phyloP scores from a whole-genome alignment of 495 filamentous ascomycete species.

The Daldinia decipiens region DNA sequence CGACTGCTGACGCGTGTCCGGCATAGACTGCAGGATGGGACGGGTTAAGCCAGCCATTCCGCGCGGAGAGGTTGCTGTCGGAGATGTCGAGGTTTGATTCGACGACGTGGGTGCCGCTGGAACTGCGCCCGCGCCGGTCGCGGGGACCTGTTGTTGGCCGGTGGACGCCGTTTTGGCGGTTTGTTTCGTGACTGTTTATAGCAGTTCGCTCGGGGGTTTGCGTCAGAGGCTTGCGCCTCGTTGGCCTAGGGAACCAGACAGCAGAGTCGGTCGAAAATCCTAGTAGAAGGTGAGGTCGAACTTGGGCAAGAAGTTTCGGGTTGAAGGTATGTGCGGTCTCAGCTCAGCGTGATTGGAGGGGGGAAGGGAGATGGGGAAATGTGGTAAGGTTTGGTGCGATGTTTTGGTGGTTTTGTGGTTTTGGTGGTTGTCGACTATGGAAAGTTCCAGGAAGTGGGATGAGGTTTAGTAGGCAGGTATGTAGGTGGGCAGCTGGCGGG shows the following conservation, averaged over 20 bases:
- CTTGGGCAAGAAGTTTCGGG: not conserved
- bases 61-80: constrained; percentile 41
- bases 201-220: constrained; percentile 19
- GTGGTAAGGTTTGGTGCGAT: constrained; percentile 16
- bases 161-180: constrained; percentile 55
- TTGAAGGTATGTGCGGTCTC: constrained; percentile 12
- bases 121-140: constrained; percentile 35
- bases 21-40: constrained; percentile 80
- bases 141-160: constrained; percentile 40
- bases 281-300: not conserved
- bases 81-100: constrained; percentile 37
- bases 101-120: constrained; percentile 51
- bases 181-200: constrained; percentile 32
- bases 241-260: constrained; percentile 22
- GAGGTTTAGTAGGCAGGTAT: not conserved
- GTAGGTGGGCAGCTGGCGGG: not conserved
- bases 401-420: not conserved
- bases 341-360: constrained; percentile 16
- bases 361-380: constrained; percentile 12
- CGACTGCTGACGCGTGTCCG: constrained; percentile 86
- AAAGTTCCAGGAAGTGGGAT: constrained; percentile 37
- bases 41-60: constrained; percentile 58
- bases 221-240: constrained; percentile 32
- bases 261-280: not conserved
- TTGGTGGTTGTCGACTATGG: constrained; percentile 19